Percentiles rank a stretch among this genome's conserved stretches.
These are phyloP conservation scores for Trypanosoma mega DNA, from an alignment of 208 protist genomes.

Conservation along the genomic window DNA sequence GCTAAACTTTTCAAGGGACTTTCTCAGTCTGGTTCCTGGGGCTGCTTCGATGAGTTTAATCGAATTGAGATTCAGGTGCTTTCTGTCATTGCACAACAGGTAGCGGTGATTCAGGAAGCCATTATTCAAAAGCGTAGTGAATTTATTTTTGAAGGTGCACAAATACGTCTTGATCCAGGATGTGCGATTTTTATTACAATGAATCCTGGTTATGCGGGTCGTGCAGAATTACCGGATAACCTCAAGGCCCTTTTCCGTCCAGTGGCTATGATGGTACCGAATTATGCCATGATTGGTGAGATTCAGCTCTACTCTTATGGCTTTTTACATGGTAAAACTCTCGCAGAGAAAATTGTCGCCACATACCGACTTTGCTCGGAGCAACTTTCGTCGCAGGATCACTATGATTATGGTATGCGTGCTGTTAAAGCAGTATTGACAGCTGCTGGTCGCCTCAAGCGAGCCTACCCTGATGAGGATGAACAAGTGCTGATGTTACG, in stretches of 20 bases:
- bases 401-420: constrained; percentile 98
- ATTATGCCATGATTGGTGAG: constrained; percentile 98
- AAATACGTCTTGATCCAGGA: constrained; percentile 89
- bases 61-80: constrained; percentile 97
- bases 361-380: constrained; percentile 96
- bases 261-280: constrained; percentile 98
- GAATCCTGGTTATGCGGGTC: constrained; percentile 98
- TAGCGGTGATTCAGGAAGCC: constrained; percentile 94
- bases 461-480: constrained; percentile 86
- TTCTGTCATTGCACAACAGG: constrained; percentile 98
- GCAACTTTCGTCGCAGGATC: constrained; percentile 97
- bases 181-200: constrained; percentile 98
- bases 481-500: constrained; percentile 95
- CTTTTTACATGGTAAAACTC: constrained; percentile 91
- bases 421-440: constrained; percentile 96
- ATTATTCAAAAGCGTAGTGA: constrained; percentile 81
- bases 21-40: constrained; percentile 93
- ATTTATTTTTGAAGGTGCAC: constrained; percentile 95
- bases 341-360: constrained; percentile 95
- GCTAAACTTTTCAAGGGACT: constrained; percentile 96
- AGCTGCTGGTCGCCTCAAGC: constrained; percentile 92
- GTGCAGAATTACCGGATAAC: constrained; percentile 98
- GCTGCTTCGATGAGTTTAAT: constrained; percentile 98
- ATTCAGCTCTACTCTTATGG: constrained; percentile 98
- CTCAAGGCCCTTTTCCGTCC: constrained; percentile 99